phyloP scores from a whole-genome alignment of 495 filamentous ascomycete genomes.

The Darksidea phi region DNA sequence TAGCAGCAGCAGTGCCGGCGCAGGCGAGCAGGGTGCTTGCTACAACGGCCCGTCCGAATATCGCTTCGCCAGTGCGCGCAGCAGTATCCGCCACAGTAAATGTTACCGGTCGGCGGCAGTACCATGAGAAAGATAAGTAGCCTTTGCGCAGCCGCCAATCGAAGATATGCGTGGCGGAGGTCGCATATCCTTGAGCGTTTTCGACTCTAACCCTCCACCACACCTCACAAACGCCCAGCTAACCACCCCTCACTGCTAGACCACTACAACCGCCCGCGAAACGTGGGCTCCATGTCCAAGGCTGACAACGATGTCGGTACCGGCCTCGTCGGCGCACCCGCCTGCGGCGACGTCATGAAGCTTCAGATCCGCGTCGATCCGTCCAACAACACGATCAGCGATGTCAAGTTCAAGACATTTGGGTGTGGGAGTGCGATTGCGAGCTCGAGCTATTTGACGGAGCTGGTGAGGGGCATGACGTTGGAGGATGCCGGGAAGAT shows the following conservation, averaged over 20 bases:
- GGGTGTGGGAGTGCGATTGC: slow-evolving; percentile 96
- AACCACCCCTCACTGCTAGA: slow-evolving; percentile 64
- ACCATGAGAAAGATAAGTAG: slow-evolving; percentile 64
- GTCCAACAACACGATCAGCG: slow-evolving; percentile 80
- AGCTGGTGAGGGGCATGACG: slow-evolving; percentile 93
- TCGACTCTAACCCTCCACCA: background rate
- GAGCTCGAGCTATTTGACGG: slow-evolving; percentile 83
- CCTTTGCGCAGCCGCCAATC: slow-evolving; percentile 1
- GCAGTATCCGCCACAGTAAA: slow-evolving; percentile 23
- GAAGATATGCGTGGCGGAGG: background rate
- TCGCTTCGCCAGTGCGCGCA: slow-evolving; percentile 34
- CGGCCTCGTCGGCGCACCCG: slow-evolving; percentile 93
- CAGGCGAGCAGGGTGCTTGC: slow-evolving; percentile 31
- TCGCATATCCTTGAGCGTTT: background rate
- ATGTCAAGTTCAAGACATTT: slow-evolving; percentile 98
- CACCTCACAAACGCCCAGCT: slow-evolving; percentile 37
- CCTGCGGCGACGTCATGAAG: slow-evolving; percentile 95
- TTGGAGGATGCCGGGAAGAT: slow-evolving; percentile 88
- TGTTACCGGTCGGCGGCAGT: slow-evolving; percentile 47
- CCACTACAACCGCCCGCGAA: slow-evolving; percentile 90
- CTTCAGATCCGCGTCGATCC: slow-evolving; percentile 97
- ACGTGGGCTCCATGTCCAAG: slow-evolving; percentile 91
- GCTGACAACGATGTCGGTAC: slow-evolving; percentile 87
- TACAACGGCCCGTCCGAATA: slow-evolving; percentile 22
- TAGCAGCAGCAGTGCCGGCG: slow-evolving; percentile 28